Evolutionary conservation across 2,329 filamentous ascomycete genomes (phyloP).

Genomic region (Microsporum canis): DNA sequence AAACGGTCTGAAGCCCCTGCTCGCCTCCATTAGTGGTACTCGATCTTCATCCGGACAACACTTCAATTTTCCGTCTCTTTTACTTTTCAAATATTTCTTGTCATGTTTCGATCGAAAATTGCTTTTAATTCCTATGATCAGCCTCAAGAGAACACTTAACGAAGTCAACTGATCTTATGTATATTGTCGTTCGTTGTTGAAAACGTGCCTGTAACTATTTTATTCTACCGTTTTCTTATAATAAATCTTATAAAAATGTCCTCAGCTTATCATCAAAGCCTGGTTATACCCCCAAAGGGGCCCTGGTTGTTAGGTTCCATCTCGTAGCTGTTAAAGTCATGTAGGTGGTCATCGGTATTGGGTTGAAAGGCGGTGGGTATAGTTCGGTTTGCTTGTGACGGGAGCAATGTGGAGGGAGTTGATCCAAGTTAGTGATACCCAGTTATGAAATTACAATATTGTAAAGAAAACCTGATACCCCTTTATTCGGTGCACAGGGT

Average conservation of each 20-base stretch:
- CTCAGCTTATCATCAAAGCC: neutral
- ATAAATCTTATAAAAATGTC: neutral
- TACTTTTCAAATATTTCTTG: neutral
- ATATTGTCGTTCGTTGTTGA: constrained; percentile 4
- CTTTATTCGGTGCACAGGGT: constrained; percentile 6
- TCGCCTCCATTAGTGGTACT: neutral
- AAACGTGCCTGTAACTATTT: neutral
- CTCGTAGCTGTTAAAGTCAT: neutral
- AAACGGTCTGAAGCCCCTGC: neutral
- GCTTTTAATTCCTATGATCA: neutral
- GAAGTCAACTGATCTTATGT: constrained; percentile 3
- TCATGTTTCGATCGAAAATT: neutral
- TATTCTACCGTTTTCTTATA: neutral
- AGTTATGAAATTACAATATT: neutral
- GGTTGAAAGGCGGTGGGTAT: neutral
- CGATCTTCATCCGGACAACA: neutral
- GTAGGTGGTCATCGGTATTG: neutral
- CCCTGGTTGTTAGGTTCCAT: neutral
- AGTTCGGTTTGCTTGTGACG: neutral
- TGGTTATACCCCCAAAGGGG: neutral
- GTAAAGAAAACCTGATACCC: neutral
- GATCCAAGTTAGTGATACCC: neutral
- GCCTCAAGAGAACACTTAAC: neutral
- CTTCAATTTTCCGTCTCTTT: neutral
- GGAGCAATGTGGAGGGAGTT: neutral